Base-by-base conservation (phyloP, 108 stramenopile genomes). In the Fistulifera pelliculosa region DNA sequence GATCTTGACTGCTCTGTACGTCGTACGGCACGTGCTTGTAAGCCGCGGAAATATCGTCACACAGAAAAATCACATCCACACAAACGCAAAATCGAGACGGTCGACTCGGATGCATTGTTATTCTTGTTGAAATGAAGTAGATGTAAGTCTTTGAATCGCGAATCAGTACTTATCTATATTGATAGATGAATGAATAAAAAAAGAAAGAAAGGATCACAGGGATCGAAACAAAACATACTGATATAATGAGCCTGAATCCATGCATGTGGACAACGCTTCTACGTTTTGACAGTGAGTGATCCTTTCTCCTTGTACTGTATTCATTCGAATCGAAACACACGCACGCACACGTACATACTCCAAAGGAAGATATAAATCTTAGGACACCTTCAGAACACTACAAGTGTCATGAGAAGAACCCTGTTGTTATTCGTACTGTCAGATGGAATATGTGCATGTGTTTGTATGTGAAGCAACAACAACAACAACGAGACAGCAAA, bases 311-410 rank as follows among this genome's bases (percentile, higher is more conserved):
- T n/a, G n/a, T n/a, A n/a, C n/a, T n/a, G n/a, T n/a, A n/a, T n/a
- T n/a, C n/a, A n/a, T 14, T 23, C n/a, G 41, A 16, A 41, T 15
- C 23, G 27, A 16, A 31, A 41, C 40, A 41, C 11, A 41, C 40
- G 14, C 11, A 11, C 12, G 40, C 40, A 14, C 40, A 14, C 11
- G 40, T 14, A 21, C 2, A 17, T 2, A 54, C 8, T 40, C 70
- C 70, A 71, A n/a, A 65, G 59, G 70, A 71, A 55, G 70, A 71
- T 56, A 58, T 31, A 45, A 16, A 65, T 52, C 70, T 71, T 71
- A 71, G 70, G 70, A 71, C 70, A 71, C 70, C 70, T 71, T 71
- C 70, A 71, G 70, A 71, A 64, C 64, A 41, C 64, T 54, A 35
- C 8, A 24, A 38, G 62, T 52, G 57, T 64, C 24, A 61, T 71